Evolutionary conservation across 441 rosid genomes (phyloP).

Genomic region (Macaranga tanarius): DNA sequence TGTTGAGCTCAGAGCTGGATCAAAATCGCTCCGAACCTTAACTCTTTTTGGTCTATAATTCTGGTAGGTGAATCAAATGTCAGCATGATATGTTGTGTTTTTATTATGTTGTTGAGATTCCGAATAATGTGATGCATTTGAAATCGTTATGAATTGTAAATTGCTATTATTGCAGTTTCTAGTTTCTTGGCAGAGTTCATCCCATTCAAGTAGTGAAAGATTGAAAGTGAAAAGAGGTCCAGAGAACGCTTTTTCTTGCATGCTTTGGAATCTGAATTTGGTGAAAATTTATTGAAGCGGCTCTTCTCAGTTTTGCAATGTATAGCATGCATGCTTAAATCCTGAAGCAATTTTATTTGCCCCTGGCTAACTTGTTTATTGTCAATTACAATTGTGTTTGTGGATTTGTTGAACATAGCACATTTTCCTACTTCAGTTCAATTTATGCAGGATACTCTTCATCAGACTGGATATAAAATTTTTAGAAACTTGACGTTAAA

Average conservation of each 20-base stretch:
- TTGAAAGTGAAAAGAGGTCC: conserved; percentile 3
- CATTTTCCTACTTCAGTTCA: too few species aligned
- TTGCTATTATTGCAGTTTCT: not conserved
- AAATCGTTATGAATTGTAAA: not conserved
- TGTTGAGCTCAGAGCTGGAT: conserved; percentile 67
- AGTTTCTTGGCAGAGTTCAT: not conserved
- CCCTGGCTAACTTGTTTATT: not conserved
- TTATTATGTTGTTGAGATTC: not conserved
- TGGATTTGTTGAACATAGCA: too few species aligned
- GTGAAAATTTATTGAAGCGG: not conserved
- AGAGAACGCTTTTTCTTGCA: not conserved
- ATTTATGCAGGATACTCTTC: too few species aligned
- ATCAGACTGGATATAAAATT: too few species aligned
- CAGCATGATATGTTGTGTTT: not conserved
- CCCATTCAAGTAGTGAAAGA: not conserved
- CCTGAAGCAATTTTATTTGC: not conserved
- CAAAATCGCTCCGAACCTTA: conserved; percentile 29
- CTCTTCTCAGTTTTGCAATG: not conserved
- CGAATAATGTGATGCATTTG: not conserved
- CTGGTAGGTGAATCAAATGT: conserved; percentile 19
- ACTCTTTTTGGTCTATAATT: conserved; percentile 4
- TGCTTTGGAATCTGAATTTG: not conserved
- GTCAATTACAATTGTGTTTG: too few species aligned
- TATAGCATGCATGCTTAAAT: not conserved
- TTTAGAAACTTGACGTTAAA: too few species aligned